phyloP scores from a whole-genome alignment of 2,329 filamentous ascomycete species.

The Penicillium carneum region DNA sequence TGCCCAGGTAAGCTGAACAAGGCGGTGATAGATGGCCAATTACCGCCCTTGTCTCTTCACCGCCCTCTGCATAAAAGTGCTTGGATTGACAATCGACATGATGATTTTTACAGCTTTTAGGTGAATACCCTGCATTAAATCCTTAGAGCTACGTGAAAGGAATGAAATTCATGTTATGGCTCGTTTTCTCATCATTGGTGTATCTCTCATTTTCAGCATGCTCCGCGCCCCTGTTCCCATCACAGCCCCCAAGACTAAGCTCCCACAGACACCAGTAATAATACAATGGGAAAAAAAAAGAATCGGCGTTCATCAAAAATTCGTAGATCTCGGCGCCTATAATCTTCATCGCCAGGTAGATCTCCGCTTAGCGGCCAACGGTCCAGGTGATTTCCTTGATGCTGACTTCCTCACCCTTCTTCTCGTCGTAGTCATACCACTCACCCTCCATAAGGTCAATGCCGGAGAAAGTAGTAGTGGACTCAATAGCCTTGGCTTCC shows the following conservation, averaged over 20 bases:
- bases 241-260: neutral
- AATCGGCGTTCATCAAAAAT: slow-evolving; percentile 21
- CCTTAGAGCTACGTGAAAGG: neutral
- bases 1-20: slow-evolving; percentile 35
- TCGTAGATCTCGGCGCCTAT: slow-evolving; percentile 1
- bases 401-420: slow-evolving; percentile 87
- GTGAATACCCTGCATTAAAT: neutral
- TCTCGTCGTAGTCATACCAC: slow-evolving; percentile 98
- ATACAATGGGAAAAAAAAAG: slow-evolving; percentile 3
- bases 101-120: neutral
- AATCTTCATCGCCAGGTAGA: slow-evolving; percentile 36
- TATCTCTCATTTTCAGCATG: neutral
- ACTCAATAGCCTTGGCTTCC: slow-evolving; percentile 82
- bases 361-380: slow-evolving; percentile 65
- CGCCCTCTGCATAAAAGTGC: slow-evolving; percentile 31
- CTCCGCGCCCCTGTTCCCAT: neutral
- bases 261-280: slow-evolving; percentile 9
- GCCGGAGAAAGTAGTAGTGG: slow-evolving; percentile 77
- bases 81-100: neutral
- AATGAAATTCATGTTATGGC: neutral
- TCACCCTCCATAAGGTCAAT: slow-evolving; percentile 89
- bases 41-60: slow-evolving; percentile 23
- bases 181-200: neutral
- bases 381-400: slow-evolving; percentile 90
- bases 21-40: slow-evolving; percentile 18